These are phyloP conservation scores for Prunus dulcis DNA, from an alignment of 306 rosid species.

Conservation along the genomic window DNA sequence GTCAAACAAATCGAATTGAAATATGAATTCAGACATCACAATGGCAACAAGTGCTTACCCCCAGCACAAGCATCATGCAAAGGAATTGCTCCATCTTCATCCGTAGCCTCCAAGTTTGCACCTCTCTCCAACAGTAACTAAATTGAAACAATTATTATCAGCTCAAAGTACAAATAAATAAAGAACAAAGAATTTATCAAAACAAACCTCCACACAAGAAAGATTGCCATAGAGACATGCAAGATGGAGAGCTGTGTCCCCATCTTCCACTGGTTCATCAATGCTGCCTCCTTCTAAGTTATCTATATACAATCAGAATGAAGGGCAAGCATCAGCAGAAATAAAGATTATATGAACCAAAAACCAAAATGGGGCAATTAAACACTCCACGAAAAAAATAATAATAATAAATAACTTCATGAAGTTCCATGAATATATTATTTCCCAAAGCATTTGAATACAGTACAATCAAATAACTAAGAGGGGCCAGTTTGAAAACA, in stretches of 20 bases:
- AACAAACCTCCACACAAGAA: conserved; percentile 61
- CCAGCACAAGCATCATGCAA: conserved; percentile 96
- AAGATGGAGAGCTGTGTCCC: conserved; percentile 86
- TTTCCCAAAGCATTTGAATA: neutral
- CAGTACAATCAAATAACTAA: neutral
- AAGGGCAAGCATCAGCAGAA: conserved; percentile 18
- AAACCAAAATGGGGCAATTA: neutral
- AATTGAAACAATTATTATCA: conserved; percentile 20
- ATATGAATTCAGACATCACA: neutral
- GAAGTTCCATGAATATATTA: neutral
- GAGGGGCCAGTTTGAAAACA: neutral
- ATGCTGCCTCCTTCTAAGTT: conserved; percentile 80
- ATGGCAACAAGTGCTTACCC: conserved; percentile 34
- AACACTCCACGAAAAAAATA: neutral
- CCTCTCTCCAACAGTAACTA: conserved; percentile 88
- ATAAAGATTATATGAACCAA: neutral
- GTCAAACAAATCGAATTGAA: neutral
- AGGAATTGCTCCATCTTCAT: conserved; percentile 91
- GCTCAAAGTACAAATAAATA: neutral
- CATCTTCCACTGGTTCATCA: conserved; percentile 91
- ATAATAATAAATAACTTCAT: no score
- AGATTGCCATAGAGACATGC: conserved; percentile 84
- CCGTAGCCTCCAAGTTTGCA: conserved; percentile 66
- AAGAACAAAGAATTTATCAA: neutral
- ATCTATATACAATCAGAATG: conserved; percentile 40